Evolutionary conservation across 2,329 filamentous ascomycete species (phyloP).

Genomic region (Fusarium sp.): DNA sequence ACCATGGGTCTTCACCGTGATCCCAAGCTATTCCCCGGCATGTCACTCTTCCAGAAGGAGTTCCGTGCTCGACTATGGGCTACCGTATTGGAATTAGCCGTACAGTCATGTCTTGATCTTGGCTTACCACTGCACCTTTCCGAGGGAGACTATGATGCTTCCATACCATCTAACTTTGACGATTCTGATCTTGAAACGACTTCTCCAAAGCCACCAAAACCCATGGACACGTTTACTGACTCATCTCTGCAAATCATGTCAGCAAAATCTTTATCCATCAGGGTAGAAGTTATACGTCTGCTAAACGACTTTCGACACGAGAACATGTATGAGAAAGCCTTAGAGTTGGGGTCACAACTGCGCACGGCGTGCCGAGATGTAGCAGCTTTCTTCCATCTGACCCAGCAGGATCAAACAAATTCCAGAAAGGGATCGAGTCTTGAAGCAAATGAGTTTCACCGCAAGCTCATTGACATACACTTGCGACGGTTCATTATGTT

Average conservation of each 20-base stretch:
- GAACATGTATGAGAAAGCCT: conserved; percentile 36
- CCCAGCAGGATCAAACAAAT: neutral
- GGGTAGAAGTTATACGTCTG: conserved; percentile 34
- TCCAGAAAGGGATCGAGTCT: conserved; percentile 5
- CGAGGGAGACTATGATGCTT: conserved; percentile 33
- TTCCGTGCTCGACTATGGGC: conserved; percentile 40
- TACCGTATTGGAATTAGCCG: conserved; percentile 38
- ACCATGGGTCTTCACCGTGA: conserved; percentile 44
- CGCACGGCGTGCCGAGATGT: conserved; percentile 39
- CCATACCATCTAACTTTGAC: conserved; percentile 37
- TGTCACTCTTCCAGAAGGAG: conserved; percentile 37
- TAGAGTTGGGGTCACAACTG: conserved; percentile 34
- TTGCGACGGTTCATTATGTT: conserved; percentile 43
- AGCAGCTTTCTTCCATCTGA: conserved; percentile 36
- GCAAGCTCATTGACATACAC: conserved; percentile 40
- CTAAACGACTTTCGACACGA: conserved; percentile 39
- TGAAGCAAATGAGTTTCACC: conserved; percentile 37
- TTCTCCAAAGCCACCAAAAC: neutral
- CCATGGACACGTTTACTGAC: conserved; percentile 31
- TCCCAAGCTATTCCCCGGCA: conserved; percentile 31
- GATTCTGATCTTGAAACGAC: conserved; percentile 35
- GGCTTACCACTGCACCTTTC: conserved; percentile 37
- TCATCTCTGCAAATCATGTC: conserved; percentile 39
- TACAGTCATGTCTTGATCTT: conserved; percentile 41
- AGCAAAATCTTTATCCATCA: conserved; percentile 35